These are phyloP conservation scores for Fusarium longipes DNA, from an alignment of 2,329 filamentous ascomycete species.

Conservation along the genomic window DNA sequence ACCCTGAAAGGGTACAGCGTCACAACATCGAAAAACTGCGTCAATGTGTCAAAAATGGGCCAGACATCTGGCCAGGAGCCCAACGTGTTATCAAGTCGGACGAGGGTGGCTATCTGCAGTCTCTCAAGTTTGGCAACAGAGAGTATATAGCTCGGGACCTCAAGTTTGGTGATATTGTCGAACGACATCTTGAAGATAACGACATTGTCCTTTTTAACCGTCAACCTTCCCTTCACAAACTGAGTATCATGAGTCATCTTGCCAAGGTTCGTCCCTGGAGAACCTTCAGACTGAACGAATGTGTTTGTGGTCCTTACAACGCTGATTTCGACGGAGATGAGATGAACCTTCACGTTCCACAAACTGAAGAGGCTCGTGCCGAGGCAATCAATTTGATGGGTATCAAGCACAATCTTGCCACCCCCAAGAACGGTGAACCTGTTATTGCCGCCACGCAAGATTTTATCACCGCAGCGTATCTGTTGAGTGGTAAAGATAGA, in stretches of 20 bases:
- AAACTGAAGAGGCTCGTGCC: slow-evolving; percentile 94
- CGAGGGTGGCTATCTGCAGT: slow-evolving; percentile 74
- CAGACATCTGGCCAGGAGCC: slow-evolving; percentile 85
- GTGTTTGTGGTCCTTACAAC: slow-evolving; percentile 98
- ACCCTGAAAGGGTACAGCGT: slow-evolving; percentile 86
- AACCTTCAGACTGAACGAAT: slow-evolving; percentile 97
- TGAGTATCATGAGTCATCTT: slow-evolving; percentile 96
- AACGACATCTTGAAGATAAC: slow-evolving; percentile 93
- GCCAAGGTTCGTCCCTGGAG: slow-evolving; percentile 94
- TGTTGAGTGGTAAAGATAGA: slow-evolving; percentile 90
- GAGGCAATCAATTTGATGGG: slow-evolving; percentile 98
- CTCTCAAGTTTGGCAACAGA: slow-evolving; percentile 79
- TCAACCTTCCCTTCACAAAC: slow-evolving; percentile 96
- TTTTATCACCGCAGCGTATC: slow-evolving; percentile 95
- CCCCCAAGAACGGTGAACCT: slow-evolving; percentile 96
- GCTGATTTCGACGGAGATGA: slow-evolving; percentile 99
- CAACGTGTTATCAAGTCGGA: slow-evolving; percentile 82
- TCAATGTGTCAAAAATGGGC: slow-evolving; percentile 78
- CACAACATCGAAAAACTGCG: slow-evolving; percentile 88
- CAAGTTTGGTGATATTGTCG: slow-evolving; percentile 86
- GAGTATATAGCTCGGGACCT: slow-evolving; percentile 79
- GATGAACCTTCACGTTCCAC: slow-evolving; percentile 98
- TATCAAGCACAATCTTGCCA: slow-evolving; percentile 94
- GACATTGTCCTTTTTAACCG: slow-evolving; percentile 98
- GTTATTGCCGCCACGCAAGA: slow-evolving; percentile 99